Percentiles rank a stretch among this genome's conserved stretches.
Conservation (phyloP, 768 basidiomycete genomes). For the Pilatotrama ljubarskyi region DNA sequence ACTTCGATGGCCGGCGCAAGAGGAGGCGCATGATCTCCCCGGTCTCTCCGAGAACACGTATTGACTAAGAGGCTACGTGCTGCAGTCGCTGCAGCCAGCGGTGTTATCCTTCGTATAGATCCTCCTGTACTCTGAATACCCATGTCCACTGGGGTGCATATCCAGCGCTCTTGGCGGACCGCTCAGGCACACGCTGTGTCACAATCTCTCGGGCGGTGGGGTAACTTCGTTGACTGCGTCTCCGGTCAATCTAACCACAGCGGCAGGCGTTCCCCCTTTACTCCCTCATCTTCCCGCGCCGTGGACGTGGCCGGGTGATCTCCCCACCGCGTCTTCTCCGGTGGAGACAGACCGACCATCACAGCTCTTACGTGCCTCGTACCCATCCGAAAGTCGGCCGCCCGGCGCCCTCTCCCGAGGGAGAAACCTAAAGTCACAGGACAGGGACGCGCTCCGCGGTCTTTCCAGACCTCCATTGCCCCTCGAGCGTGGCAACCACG, state of each 20-base stretch:
- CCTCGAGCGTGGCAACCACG: conserved; percentile 7
- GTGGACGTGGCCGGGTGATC: conserved; percentile 2
- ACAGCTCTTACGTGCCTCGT: conserved; percentile 8
- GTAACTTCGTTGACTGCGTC: background rate
- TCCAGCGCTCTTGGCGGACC: conserved; percentile 2
- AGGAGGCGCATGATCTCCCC: conserved; percentile 9
- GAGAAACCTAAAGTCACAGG: conserved; percentile 18
- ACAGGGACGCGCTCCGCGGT: conserved; percentile 10
- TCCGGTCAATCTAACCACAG: conserved; percentile 8
- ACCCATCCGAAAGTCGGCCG: conserved; percentile 7
- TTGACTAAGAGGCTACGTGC: background rate
- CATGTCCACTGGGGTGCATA: conserved; percentile 1
- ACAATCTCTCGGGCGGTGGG: conserved; percentile 6
- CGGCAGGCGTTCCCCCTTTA: conserved; percentile 10
- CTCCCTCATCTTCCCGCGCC: conserved; percentile 10
- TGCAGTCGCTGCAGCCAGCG: background rate
- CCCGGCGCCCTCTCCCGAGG: conserved; percentile 14
- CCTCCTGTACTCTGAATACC: too few relatives aligned
- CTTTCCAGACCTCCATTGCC: conserved; percentile 3
- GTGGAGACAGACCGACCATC: conserved; percentile 14
- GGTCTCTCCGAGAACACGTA: background rate
- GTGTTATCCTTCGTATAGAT: too few relatives aligned
- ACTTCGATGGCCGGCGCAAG: background rate
- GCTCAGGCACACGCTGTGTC: conserved; percentile 10
- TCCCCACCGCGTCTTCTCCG: conserved; percentile 9